These are phyloP conservation scores for Paraconiothyrium sp. DNA, from an alignment of 2,329 filamentous ascomycete species.

Conservation along the genomic window DNA sequence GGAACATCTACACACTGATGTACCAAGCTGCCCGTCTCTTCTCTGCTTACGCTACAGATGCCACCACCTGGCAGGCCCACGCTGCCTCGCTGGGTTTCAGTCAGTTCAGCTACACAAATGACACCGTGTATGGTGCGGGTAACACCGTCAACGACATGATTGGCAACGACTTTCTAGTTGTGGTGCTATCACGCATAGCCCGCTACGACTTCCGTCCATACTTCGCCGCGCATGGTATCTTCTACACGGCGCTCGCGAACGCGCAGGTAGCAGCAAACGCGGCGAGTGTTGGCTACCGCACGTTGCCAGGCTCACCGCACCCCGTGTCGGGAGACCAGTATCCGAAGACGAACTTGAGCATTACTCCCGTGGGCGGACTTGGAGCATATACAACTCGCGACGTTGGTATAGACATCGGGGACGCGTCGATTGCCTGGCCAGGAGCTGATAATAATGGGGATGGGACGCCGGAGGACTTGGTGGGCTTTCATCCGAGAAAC, in stretches of 20 bases:
- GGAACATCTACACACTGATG: constrained; percentile 8
- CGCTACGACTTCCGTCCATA: constrained; percentile 8
- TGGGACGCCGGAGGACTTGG: background rate
- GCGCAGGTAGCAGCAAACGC: background rate
- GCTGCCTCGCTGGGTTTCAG: constrained; percentile 3
- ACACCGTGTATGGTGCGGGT: constrained; percentile 6
- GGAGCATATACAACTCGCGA: constrained; percentile 4
- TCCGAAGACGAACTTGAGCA: constrained; percentile 8
- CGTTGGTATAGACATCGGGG: background rate
- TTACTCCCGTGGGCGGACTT: background rate
- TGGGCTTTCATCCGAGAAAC: background rate
- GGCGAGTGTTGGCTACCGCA: background rate
- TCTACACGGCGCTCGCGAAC: constrained; percentile 7
- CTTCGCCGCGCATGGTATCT: constrained; percentile 7
- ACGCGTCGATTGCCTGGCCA: constrained; percentile 2
- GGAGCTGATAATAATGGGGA: constrained; percentile 4
- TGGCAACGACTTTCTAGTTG: constrained; percentile 6
- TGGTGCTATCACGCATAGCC: background rate
- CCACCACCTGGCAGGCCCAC: background rate
- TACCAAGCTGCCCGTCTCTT: constrained; percentile 11
- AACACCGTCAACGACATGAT: constrained; percentile 5
- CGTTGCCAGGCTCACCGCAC: background rate
- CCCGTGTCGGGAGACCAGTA: constrained; percentile 4
- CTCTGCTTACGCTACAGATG: constrained; percentile 1
- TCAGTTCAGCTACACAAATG: constrained; percentile 1